Base-by-base conservation (phyloP, 345 rosid genomes). In the Psidium friedrichsthalianum region DNA sequence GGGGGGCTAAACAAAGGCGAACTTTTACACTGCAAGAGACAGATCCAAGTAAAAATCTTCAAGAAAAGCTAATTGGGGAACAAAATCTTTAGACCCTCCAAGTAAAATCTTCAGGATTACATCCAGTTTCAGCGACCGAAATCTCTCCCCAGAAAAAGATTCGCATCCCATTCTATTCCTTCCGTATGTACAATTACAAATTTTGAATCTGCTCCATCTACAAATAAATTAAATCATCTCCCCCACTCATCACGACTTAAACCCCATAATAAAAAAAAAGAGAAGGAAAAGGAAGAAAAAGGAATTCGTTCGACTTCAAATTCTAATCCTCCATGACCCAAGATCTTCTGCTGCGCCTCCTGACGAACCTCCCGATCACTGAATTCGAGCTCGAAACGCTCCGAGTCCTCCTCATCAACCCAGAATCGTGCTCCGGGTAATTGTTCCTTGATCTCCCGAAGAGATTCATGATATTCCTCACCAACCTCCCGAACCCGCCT, bases 381-480 rank as follows among this genome's bases (percentile, higher is more conserved):
- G 92, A 88, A 27, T 40, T n/a, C 25, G 78, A 69, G 58, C 84
- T 82, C 0, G 56, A 56, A 32, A 64, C 82, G 55, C 89, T 82
- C 44, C 80, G 83, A 58, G 87, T 90, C 74, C 95, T 87, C 83
- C 86, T 56, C 83, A 91, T 83, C 27, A 89, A 86, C 22, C 89
- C 87, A 20, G 87, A 83, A 83, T 81, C 49, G 24, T 82, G 80
- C 51, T 90, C 59, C 9, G 88, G n/a, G 82, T 86, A 87, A 83
- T 61, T 36, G 25, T 69, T 40, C 5, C 80, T 89, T 8, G 91
- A 88, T 56, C 95, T 88, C 88, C 97, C 90, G 57, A 94, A 85
- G 64, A 94, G 86, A 36, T 97, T 93, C 2, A 89, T 86, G 83
- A 97, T 59, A 16, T 94, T 93, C 32, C 98, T 92, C 55, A 93